phyloP scores from a whole-genome alignment of 306 rosid species.

The Senna siamea region DNA sequence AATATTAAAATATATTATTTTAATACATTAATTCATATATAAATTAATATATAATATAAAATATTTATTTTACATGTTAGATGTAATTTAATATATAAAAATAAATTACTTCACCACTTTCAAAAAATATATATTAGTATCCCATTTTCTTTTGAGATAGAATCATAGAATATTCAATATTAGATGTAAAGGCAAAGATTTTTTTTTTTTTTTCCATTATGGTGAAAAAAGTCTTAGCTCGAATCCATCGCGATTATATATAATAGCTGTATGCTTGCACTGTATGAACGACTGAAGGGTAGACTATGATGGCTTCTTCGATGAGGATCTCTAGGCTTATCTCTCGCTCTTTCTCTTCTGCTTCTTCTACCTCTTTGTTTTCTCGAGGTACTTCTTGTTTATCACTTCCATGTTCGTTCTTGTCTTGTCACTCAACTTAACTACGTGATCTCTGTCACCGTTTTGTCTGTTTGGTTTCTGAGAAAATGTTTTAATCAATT shows the following conservation, averaged over 20 bases:
- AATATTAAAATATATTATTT: too few species aligned
- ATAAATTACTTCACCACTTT: too few species aligned
- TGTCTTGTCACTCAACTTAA: not conserved
- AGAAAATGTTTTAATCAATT: not conserved
- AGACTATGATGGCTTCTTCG: conserved; percentile 55
- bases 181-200: too few species aligned
- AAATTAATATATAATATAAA: too few species aligned
- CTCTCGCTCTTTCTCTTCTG: conserved; percentile 61
- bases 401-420: not conserved
- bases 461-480: not conserved
- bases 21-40: too few species aligned
- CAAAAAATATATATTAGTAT: too few species aligned
- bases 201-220: too few species aligned
- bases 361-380: conserved; percentile 48
- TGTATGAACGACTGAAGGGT: not conserved
- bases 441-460: not conserved
- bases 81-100: too few species aligned
- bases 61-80: too few species aligned
- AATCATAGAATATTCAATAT: too few species aligned
- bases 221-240: too few species aligned
- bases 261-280: not conserved
- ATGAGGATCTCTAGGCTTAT: conserved; percentile 49
- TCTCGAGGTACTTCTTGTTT: conserved; percentile 47
- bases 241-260: not conserved
- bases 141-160: too few species aligned